These are phyloP conservation scores for Lathyrus oleraceus DNA, from an alignment of 306 rosid species.

Conservation along the genomic window DNA sequence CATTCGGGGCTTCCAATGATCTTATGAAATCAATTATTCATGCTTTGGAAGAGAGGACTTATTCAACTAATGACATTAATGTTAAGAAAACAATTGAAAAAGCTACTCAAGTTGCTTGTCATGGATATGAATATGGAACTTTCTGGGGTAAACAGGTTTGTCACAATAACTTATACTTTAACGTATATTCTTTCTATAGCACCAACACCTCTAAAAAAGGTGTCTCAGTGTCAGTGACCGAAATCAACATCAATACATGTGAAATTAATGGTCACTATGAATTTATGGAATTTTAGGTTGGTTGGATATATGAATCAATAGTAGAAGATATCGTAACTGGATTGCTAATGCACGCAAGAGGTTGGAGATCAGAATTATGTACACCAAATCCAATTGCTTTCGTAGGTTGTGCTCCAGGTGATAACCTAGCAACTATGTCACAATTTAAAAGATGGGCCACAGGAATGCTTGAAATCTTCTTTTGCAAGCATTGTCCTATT, in stretches of 20 bases:
- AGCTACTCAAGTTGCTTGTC: conserved; percentile 49
- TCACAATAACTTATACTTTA: background rate
- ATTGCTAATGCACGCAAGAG: conserved; percentile 53
- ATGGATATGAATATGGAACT: conserved; percentile 55
- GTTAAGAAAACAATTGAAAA: conserved; percentile 23
- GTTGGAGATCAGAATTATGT: conserved; percentile 60
- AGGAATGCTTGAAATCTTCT: conserved; percentile 56
- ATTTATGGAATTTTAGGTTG: conserved; percentile 24
- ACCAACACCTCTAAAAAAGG: too few relatives aligned
- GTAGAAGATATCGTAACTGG: conserved; percentile 60
- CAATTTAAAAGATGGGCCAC: conserved; percentile 76
- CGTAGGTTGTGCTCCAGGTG: conserved; percentile 54
- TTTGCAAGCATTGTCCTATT: conserved; percentile 53
- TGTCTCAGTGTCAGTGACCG: too few relatives aligned
- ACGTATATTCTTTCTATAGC: too few relatives aligned
- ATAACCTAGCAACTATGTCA: conserved; percentile 48
- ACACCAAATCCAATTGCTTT: conserved; percentile 50
- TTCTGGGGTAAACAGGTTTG: conserved; percentile 66
- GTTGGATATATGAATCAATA: conserved; percentile 56
- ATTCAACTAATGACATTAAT: background rate
- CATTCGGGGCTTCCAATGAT: conserved; percentile 57
- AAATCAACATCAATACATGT: too few relatives aligned
- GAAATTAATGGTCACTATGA: too few relatives aligned
- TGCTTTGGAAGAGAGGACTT: conserved; percentile 44
- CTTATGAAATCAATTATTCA: conserved; percentile 42